Percentiles rank a stretch among this genome's conserved stretches.
Conservation (phyloP, 371 early-diverging fungal genomes). For the Mortierella sp. region DNA sequence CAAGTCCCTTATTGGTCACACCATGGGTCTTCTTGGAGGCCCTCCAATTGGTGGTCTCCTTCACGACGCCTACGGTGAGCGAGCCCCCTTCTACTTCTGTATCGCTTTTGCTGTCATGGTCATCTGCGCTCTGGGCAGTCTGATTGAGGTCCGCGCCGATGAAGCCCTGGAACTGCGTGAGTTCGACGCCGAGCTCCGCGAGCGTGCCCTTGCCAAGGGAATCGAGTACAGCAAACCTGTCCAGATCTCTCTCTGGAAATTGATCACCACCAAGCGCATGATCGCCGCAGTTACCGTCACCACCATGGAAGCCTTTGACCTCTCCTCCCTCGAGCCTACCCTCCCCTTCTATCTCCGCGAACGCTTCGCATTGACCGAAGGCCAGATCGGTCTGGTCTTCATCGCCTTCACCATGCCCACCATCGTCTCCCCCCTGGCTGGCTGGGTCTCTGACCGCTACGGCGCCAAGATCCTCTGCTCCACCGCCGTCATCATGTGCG, state of each 20-base stretch:
- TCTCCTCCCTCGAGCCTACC: slow-evolving; percentile 64
- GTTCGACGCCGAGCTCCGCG: slow-evolving; percentile 41
- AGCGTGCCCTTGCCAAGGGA: slow-evolving; percentile 39
- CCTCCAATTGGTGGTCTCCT: slow-evolving; percentile 76
- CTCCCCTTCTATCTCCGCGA: slow-evolving; percentile 68
- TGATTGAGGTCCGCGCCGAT: slow-evolving; percentile 54
- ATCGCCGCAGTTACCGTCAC: slow-evolving; percentile 54
- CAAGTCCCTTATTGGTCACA: slow-evolving; percentile 71
- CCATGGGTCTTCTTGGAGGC: slow-evolving; percentile 73
- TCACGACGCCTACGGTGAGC: slow-evolving; percentile 70
- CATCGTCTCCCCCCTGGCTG: slow-evolving; percentile 62
- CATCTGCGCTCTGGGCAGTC: slow-evolving; percentile 16
- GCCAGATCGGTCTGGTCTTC: slow-evolving; percentile 69
- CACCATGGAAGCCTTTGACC: slow-evolving; percentile 49
- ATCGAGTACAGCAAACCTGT: slow-evolving; percentile 11
- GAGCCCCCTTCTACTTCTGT: slow-evolving; percentile 82
- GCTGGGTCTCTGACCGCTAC: slow-evolving; percentile 62
- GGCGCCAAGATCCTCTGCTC: slow-evolving; percentile 64
- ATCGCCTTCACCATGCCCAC: slow-evolving; percentile 67
- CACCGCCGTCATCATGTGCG: slow-evolving; percentile 57
- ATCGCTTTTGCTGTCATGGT: slow-evolving; percentile 71
- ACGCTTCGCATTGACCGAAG: slow-evolving; percentile 68
- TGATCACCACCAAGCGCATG: slow-evolving; percentile 50
- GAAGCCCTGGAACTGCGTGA: slow-evolving; percentile 35
- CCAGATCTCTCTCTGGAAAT: slow-evolving; percentile 32